Percentiles rank a stretch among this genome's conserved stretches.
These are phyloP conservation scores for Suillus weaverae DNA, from an alignment of 768 basidiomycete genomes.

Conservation along the genomic window DNA sequence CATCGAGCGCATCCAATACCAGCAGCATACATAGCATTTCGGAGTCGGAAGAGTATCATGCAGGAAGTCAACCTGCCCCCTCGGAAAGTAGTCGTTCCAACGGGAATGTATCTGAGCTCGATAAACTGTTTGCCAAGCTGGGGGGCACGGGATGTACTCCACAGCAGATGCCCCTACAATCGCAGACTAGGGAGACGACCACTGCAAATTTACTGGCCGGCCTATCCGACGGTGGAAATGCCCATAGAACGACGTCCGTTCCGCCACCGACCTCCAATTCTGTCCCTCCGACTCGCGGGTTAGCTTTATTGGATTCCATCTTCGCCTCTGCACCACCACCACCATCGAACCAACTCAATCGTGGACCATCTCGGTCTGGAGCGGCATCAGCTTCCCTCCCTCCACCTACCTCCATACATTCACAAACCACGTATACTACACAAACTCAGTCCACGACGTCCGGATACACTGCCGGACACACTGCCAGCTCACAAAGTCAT, in stretches of 20 bases:
- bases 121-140: constrained; percentile 46
- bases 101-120: constrained; percentile 37
- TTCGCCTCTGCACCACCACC: constrained; percentile 64
- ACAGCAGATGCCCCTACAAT: constrained; percentile 12
- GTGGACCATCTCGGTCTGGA: constrained; percentile 19
- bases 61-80: constrained; percentile 8
- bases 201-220: constrained; percentile 47
- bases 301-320: constrained; percentile 63
- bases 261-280: constrained; percentile 28
- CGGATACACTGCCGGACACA: constrained; percentile 21
- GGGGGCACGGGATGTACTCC: constrained; percentile 9
- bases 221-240: constrained; percentile 29
- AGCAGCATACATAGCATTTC: constrained; percentile 37
- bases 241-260: constrained; percentile 26
- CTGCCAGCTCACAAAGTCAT: constrained; percentile 27
- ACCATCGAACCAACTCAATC: constrained; percentile 11
- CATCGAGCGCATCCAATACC: constrained; percentile 34
- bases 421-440: constrained; percentile 14
- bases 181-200: constrained; percentile 29
- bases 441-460: constrained; percentile 11
- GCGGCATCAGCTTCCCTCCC: constrained; percentile 7
- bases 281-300: constrained; percentile 44
- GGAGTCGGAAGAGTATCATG: constrained; percentile 31
- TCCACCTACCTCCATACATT: constrained; percentile 20
- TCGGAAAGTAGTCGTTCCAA: constrained; percentile 17